Percentiles rank a stretch among this genome's conserved stretches.
Conservation (phyloP, 2,329 filamentous ascomycete species). For the Pestalotiopsis sp. region DNA sequence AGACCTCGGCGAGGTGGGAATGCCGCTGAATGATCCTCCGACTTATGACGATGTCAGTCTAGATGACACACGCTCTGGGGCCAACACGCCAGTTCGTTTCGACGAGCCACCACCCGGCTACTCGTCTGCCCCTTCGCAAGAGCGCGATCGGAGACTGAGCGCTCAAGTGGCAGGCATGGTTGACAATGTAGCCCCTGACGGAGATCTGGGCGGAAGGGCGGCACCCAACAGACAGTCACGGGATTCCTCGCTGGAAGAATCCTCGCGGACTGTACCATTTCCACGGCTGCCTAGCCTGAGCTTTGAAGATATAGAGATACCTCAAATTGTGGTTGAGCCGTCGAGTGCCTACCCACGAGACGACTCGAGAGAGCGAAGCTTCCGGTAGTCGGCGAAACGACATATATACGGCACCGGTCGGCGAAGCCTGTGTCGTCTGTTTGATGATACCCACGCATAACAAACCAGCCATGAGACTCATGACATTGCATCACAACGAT, state of each 20-base stretch:
- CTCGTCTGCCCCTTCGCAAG: constrained; percentile 37
- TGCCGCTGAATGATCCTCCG: constrained; percentile 49
- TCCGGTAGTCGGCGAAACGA: not conserved
- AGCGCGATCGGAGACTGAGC: constrained; percentile 33
- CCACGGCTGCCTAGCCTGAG: constrained; percentile 57
- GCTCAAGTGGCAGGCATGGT: constrained; percentile 32
- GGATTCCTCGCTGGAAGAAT: not conserved
- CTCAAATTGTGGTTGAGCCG: constrained; percentile 63
- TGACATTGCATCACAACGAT: not conserved
- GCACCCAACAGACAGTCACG: not conserved
- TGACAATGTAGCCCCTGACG: constrained; percentile 23
- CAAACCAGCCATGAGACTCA: not conserved
- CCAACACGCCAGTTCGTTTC: constrained; percentile 31
- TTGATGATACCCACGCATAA: not conserved
- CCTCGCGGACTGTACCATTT: constrained; percentile 13
- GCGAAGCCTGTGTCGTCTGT: not conserved
- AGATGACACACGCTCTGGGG: constrained; percentile 40
- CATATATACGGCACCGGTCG: not conserved
- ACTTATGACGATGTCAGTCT: constrained; percentile 56
- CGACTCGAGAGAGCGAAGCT: not conserved
- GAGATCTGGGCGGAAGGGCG: constrained; percentile 23
- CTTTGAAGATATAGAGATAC: constrained; percentile 47
- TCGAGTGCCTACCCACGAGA: constrained; percentile 39
- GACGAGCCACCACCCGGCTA: constrained; percentile 56
- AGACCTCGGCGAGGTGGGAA: constrained; percentile 48